These are phyloP conservation scores for Micromonas commoda DNA, from an alignment of 139 green algal species.

Conservation along the genomic window DNA sequence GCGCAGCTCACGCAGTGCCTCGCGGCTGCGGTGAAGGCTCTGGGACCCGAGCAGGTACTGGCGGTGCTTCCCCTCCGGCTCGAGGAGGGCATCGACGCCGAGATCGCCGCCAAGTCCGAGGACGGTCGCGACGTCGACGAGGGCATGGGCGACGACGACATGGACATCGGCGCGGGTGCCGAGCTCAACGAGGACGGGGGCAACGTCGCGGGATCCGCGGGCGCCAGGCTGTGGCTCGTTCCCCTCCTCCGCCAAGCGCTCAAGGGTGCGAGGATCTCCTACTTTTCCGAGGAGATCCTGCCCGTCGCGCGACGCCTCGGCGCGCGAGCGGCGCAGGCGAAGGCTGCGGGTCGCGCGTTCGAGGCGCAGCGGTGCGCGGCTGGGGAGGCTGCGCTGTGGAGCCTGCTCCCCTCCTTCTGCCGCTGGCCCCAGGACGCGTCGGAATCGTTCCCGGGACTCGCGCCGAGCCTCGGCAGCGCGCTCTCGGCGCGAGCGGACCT, in stretches of 20 bases:
- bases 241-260: conserved; percentile 72
- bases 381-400: conserved; percentile 67
- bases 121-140: conserved; percentile 1
- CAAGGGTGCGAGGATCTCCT: conserved; percentile 28
- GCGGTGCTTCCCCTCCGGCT: conserved; percentile 35
- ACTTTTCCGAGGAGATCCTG: conserved; percentile 48
- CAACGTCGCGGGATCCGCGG: not conserved
- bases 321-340: conserved; percentile 30
- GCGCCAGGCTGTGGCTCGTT: conserved; percentile 81
- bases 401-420: conserved; percentile 67
- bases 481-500: conserved; percentile 10
- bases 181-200: conserved; percentile 1
- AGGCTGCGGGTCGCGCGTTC: not conserved
- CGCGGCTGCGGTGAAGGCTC: conserved; percentile 50
- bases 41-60: conserved; percentile 50
- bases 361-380: conserved; percentile 22
- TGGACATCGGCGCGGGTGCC: not conserved
- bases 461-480: conserved; percentile 20
- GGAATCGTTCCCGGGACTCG: conserved; percentile 27
- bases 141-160: not conserved
- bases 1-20: conserved; percentile 52
- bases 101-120: not conserved
- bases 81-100: conserved; percentile 27
- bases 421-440: conserved; percentile 62
- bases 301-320: conserved; percentile 60